Conservation (phyloP, 1,284 basidiomycete genomes). For the Rhodotorula sp. region DNA sequence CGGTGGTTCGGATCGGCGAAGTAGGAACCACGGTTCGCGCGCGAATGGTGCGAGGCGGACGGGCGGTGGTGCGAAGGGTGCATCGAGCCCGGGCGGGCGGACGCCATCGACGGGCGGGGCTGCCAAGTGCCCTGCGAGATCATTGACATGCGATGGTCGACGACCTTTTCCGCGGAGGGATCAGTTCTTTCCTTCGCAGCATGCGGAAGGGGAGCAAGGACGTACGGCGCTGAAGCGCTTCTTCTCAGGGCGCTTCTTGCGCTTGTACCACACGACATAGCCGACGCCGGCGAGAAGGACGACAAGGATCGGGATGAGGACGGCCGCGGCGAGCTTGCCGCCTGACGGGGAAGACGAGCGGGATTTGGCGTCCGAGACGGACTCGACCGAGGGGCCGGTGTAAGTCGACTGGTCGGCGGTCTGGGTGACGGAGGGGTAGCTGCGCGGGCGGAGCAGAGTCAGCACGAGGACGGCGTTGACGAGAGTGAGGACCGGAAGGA, state of each 20-base stretch:
- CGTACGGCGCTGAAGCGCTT: slow-evolving; percentile 39
- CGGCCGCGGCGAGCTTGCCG: slow-evolving; percentile 36
- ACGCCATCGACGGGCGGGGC: slow-evolving; percentile 35
- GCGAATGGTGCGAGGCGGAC: slow-evolving; percentile 24
- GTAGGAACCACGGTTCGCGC: slow-evolving; percentile 20
- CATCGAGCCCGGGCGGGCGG: slow-evolving; percentile 23
- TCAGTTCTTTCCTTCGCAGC: not conserved
- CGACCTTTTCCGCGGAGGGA: slow-evolving; percentile 17
- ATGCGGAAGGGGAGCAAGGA: not conserved
- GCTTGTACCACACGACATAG: slow-evolving; percentile 34
- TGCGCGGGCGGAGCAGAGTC: not conserved
- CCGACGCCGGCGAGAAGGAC: slow-evolving; percentile 8
- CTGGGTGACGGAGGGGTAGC: slow-evolving; percentile 35
- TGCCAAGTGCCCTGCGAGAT: slow-evolving; percentile 42
- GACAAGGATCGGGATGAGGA: slow-evolving; percentile 36
- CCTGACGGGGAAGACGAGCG: slow-evolving; percentile 12
- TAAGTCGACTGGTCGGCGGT: slow-evolving; percentile 10
- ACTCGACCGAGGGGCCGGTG: slow-evolving; percentile 39
- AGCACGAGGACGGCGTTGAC: not conserved
- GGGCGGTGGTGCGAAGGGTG: slow-evolving; percentile 17
- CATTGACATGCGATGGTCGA: slow-evolving; percentile 44
- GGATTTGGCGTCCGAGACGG: slow-evolving; percentile 20
- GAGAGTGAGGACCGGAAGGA: not conserved
- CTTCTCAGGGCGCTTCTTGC: slow-evolving; percentile 26
- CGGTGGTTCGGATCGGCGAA: slow-evolving; percentile 22